These are phyloP conservation scores for Cucurbita maxima DNA, from an alignment of 306 rosid species.

Conservation along the genomic window DNA sequence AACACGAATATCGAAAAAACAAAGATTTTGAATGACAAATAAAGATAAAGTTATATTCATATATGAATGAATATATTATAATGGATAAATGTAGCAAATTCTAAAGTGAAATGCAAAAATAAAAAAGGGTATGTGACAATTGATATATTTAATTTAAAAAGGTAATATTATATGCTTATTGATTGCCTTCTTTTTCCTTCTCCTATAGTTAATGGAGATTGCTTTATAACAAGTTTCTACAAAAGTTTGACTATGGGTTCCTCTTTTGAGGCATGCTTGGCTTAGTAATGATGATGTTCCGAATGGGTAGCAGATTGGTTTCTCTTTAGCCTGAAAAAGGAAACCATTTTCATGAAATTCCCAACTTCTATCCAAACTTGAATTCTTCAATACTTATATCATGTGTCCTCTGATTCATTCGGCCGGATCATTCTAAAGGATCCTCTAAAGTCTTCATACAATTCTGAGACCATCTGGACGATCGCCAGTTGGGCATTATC, in stretches of 20 bases:
- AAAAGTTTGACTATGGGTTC: background rate
- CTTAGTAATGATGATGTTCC: background rate
- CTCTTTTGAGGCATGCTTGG: slow-evolving; percentile 1
- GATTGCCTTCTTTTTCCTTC: background rate
- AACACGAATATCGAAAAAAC: background rate
- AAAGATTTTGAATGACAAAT: background rate
- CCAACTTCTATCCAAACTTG: background rate
- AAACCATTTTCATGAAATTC: background rate
- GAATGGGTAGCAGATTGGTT: background rate
- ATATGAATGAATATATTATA: background rate
- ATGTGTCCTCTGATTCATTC: background rate
- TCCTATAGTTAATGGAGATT: background rate
- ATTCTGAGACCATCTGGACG: no score
- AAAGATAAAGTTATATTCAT: background rate
- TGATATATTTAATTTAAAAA: no score
- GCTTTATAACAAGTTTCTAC: background rate
- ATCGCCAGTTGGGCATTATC: no score
- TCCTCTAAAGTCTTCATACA: no score
- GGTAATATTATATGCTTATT: no score
- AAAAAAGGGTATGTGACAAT: no score
- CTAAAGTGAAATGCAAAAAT: no score
- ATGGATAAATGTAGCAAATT: no score
- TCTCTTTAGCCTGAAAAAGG: background rate
- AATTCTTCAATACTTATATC: slow-evolving; percentile 5
- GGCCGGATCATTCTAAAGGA: background rate